Conservation (phyloP, 140 eudicot species). For the Artemisia princeps region DNA sequence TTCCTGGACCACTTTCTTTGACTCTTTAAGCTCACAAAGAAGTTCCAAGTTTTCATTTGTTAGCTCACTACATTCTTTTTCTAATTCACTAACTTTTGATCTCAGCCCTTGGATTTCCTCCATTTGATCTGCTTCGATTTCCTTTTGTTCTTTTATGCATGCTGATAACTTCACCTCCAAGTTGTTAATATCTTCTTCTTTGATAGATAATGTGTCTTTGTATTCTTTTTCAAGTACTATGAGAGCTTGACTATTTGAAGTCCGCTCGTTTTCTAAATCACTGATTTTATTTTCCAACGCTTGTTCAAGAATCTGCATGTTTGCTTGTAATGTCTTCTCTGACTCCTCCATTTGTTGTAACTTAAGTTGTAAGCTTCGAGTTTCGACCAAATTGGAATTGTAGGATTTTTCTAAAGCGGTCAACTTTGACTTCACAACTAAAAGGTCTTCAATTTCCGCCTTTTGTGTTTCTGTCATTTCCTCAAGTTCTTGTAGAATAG, state of each 20-base stretch:
- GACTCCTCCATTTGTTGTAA: conserved; percentile 57
- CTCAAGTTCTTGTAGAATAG: conserved; percentile 77
- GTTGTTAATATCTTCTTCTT: conserved; percentile 59
- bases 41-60: conserved; percentile 66
- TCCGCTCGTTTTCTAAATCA: conserved; percentile 46
- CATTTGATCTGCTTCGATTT: conserved; percentile 30
- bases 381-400: conserved; percentile 41
- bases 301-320: conserved; percentile 53
- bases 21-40: conserved; percentile 52
- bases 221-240: conserved; percentile 43
- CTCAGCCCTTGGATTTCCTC: conserved; percentile 42
- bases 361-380: conserved; percentile 38
- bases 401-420: conserved; percentile 37
- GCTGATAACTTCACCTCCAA: conserved; percentile 44
- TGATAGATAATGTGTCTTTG: conserved; percentile 33
- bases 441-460: conserved; percentile 56
- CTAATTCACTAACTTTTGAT: conserved; percentile 51
- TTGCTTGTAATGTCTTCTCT: conserved; percentile 45
- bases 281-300: conserved; percentile 45
- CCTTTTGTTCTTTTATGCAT: conserved; percentile 21
- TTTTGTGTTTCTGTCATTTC: conserved; percentile 59
- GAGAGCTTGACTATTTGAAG: conserved; percentile 30
- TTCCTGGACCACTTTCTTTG: conserved; percentile 32
- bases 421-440: conserved; percentile 30
- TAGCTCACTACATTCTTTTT: conserved; percentile 63